Conservation (phyloP, 169 alveolate genomes). For the Neospora caninum region DNA sequence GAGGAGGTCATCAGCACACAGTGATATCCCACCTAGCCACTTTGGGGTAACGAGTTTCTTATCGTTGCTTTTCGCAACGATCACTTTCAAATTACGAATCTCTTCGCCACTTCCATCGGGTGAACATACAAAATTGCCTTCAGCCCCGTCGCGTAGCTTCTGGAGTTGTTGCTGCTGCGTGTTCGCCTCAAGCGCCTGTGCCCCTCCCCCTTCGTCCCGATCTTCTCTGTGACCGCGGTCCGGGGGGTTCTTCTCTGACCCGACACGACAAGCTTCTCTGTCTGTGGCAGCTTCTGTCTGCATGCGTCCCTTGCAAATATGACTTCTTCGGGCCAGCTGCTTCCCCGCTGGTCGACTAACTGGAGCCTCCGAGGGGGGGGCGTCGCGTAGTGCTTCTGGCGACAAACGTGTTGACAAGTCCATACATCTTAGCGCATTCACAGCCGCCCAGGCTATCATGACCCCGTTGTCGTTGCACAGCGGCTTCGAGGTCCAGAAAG, state of each 20-base stretch:
- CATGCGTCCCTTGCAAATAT: too few relatives aligned
- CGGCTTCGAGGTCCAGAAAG: not conserved
- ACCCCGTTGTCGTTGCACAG: conserved; percentile 36
- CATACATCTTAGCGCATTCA: not conserved
- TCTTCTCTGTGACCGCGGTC: not conserved
- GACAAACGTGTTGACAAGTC: not conserved
- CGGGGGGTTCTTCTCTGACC: not conserved
- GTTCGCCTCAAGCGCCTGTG: not conserved
- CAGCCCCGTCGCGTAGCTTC: not conserved
- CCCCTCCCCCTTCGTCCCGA: not conserved
- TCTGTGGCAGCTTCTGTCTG: not conserved
- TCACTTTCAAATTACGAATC: not conserved
- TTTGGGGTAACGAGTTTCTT: not conserved
- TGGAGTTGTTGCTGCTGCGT: too few relatives aligned
- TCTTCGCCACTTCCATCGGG: not conserved
- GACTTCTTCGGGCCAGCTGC: too few relatives aligned
- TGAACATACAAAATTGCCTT: not conserved
- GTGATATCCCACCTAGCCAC: conserved; percentile 9
- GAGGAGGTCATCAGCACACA: conserved; percentile 9
- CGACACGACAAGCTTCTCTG: not conserved
- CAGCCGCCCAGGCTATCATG: conserved; percentile 34
- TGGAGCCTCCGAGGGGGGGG: too few relatives aligned
- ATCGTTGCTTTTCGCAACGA: not conserved
- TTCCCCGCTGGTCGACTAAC: too few relatives aligned
- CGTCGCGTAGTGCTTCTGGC: not conserved